Percentiles rank a stretch among this genome's conserved stretches.
Evolutionary conservation across 75 land plant genomes (phyloP).

Genomic region (Selaginella tamariscina): DNA sequence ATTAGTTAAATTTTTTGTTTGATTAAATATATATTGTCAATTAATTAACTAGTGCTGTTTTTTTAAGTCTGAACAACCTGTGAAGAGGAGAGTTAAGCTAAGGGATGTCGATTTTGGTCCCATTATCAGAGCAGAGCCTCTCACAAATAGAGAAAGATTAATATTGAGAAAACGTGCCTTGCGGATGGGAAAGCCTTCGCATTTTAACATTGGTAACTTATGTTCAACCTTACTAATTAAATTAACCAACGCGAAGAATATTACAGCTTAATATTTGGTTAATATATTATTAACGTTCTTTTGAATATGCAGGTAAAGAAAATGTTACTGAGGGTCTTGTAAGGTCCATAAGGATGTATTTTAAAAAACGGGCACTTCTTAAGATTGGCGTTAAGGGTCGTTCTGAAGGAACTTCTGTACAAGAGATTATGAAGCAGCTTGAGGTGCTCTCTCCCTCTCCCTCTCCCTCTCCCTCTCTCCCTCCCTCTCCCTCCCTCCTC

Average conservation of each 20-base stretch:
- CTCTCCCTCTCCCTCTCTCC: too few relatives aligned
- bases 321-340: constrained; percentile 68
- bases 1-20: not conserved
- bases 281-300: too few relatives aligned
- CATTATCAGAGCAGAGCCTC: constrained; percentile 30
- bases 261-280: not conserved
- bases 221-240: too few relatives aligned
- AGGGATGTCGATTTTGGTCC: constrained; percentile 15
- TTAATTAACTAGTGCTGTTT: too few relatives aligned
- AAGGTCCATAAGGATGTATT: constrained; percentile 53
- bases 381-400: constrained; percentile 80
- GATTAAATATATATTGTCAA: too few relatives aligned
- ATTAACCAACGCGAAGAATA: too few relatives aligned
- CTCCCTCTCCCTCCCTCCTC: too few relatives aligned
- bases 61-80: not conserved
- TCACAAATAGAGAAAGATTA: constrained; percentile 77
- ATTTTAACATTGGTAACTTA: constrained; percentile 77
- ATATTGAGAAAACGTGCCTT: constrained; percentile 66
- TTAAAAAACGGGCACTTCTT: constrained; percentile 66
- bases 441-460: too few relatives aligned
- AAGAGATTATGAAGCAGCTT: constrained; percentile 48
- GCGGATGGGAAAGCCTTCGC: constrained; percentile 45
- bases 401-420: constrained; percentile 74
- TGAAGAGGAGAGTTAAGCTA: not conserved
- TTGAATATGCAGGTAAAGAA: constrained; percentile 43